A percentile compares a stretch with the other conserved stretches of the same genome.
phyloP scores from a whole-genome alignment of 306 rosid species.

The Castanea mollissima region DNA sequence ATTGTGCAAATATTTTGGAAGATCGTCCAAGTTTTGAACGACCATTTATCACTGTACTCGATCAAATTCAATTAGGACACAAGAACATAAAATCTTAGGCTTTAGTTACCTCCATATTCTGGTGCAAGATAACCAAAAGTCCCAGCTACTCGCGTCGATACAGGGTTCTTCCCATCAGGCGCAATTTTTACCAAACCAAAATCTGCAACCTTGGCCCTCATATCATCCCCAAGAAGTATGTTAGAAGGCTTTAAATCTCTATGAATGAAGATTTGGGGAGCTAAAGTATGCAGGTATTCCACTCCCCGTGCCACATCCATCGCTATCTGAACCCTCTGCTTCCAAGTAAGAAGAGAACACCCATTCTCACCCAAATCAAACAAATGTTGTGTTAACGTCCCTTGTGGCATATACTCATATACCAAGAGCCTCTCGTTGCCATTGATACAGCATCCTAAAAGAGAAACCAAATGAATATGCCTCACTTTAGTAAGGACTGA shows the following conservation, averaged over 20 bases:
- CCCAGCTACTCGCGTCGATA: conserved; percentile 82
- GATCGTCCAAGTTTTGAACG: no score
- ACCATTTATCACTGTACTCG: no score
- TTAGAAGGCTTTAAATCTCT: conserved; percentile 89
- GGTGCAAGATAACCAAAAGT: conserved; percentile 90
- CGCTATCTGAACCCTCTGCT: conserved; percentile 69
- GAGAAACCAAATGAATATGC: conserved; percentile 84
- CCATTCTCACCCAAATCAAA: conserved; percentile 63
- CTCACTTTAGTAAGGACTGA: conserved; percentile 75
- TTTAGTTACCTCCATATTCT: conserved; percentile 72
- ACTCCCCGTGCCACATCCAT: conserved; percentile 90
- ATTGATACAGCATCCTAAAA: conserved; percentile 70
- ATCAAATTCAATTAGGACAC: neutral
- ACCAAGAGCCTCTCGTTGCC: conserved; percentile 83
- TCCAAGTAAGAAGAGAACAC: conserved; percentile 61
- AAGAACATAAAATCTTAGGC: conserved; percentile 1
- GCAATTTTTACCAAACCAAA: conserved; percentile 77
- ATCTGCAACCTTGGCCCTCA: conserved; percentile 93
- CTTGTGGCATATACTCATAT: conserved; percentile 86
- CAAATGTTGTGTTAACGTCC: conserved; percentile 72
- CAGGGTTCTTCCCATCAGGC: conserved; percentile 72
- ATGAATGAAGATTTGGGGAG: conserved; percentile 87
- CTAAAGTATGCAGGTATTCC: conserved; percentile 83
- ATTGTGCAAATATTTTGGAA: no score
- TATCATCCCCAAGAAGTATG: conserved; percentile 73